Base-by-base conservation (phyloP, 805 yeast genomes). In the Teunomyces kruisii region DNA sequence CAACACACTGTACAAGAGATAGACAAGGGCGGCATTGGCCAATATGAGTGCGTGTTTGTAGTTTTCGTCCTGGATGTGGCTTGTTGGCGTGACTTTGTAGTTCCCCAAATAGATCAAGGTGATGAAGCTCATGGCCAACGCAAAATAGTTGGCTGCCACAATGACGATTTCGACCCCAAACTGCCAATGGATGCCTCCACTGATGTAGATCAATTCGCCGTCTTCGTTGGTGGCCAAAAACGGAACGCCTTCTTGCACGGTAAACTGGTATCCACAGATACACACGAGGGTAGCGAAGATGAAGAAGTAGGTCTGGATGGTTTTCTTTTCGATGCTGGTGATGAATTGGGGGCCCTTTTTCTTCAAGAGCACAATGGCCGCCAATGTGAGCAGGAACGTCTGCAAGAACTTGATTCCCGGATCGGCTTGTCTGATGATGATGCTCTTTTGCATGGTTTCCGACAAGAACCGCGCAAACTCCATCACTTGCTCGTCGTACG, bases 111-210 rank as follows among this genome's bases (percentile, higher is more conserved):
- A 57, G 4, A 78, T 66, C 36, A 86, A 59, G 0, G 57, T 42
- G 9, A 78, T 54, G n/a, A 78, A 42, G 4, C 72, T 47, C 0
- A 62, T 42, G 0, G 76, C 79, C 51, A 86, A 66, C 0, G 64
- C 52, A 5, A 75, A 50, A 54, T 86, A 87, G 50, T 78, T 67
- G 1, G 55, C 59, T 2, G 79, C 74, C 6, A 84, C 75, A 2
- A 83, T 59, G 4, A 81, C 56, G 3, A 82, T 73, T 57, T 87
- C 95, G 3, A 78, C 64, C 0, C 94, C 92, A 62, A 85, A 81
- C 63, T 86, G 92, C 70, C 81, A 81, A 45, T 75, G 78, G 3
- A 66, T 62, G 3, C 88, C 89, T 10, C 88, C 88, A 46, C 86
- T 76, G 45, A 84, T 74, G 53, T 69, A 74, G 62, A 81, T 76